Conservation (phyloP, 192 early-diverging fungal species). For the Allomyces arbusculus region DNA sequence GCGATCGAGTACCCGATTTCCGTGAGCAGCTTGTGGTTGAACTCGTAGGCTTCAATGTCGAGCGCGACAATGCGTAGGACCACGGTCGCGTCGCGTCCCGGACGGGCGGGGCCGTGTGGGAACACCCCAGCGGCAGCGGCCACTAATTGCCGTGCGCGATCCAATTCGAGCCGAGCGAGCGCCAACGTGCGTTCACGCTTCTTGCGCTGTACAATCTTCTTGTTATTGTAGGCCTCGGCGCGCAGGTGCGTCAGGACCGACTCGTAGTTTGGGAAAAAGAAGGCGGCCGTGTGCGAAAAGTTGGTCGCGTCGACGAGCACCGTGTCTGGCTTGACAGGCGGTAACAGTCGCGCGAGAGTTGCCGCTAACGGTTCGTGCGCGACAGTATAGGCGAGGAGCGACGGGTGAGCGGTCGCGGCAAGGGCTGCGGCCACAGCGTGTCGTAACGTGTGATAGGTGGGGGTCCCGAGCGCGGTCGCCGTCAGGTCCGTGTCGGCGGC, state of each 20-base stretch:
- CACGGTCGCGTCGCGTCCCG: constrained; percentile 2
- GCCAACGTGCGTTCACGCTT: not conserved
- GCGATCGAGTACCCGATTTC: not conserved
- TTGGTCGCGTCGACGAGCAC: not conserved
- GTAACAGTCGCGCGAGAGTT: too few relatives aligned
- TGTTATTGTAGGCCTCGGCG: not conserved
- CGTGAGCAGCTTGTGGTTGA: not conserved
- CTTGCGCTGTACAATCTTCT: not conserved
- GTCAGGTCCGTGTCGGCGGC: not conserved
- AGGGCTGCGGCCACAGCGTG: too few relatives aligned
- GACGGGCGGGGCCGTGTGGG: not conserved
- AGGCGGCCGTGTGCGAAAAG: not conserved
- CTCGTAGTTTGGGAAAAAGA: not conserved
- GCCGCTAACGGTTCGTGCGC: too few relatives aligned
- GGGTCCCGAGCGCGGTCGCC: not conserved
- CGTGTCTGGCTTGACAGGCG: not conserved
- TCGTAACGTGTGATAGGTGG: not conserved
- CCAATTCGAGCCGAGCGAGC: not conserved
- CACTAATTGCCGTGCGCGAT: too few relatives aligned
- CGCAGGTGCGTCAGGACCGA: not conserved
- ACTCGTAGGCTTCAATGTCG: not conserved
- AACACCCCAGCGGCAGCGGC: too few relatives aligned
- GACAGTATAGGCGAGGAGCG: too few relatives aligned
- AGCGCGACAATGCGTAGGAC: not conserved
- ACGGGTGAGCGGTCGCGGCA: too few relatives aligned